Evolutionary conservation across 805 yeast species (phyloP).

Genomic region (Teunomyces funiuensis): DNA sequence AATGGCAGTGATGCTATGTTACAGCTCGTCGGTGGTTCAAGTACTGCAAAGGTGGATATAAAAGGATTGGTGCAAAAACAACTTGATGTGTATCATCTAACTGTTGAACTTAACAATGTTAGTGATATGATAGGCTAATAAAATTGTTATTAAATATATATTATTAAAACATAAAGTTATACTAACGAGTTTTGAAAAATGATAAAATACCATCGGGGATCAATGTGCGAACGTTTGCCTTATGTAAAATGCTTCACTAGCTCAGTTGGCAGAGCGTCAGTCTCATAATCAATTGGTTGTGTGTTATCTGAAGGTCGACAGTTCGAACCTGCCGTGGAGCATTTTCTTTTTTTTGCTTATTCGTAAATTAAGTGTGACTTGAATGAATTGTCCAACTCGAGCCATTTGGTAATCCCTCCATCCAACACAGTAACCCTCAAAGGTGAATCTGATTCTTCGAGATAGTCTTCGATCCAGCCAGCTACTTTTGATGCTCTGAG

Average conservation of each 20-base stretch:
- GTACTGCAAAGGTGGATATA: not conserved
- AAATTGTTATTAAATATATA: not conserved
- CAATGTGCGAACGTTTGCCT: not conserved
- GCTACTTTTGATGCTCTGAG: slow-evolving; percentile 19
- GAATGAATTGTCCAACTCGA: slow-evolving; percentile 12
- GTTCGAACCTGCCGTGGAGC: slow-evolving; percentile 44
- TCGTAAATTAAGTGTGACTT: not conserved
- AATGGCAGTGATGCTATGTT: not conserved
- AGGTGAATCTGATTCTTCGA: slow-evolving; percentile 12
- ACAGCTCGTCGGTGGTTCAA: not conserved
- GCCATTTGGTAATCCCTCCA: slow-evolving; percentile 25
- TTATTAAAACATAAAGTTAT: not conserved
- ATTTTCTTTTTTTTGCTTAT: slow-evolving; percentile 12
- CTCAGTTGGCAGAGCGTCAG: slow-evolving; percentile 18
- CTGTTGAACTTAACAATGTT: slow-evolving; percentile 1
- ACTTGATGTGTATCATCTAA: slow-evolving; percentile 1
- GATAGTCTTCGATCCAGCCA: slow-evolving; percentile 23
- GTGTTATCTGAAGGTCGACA: slow-evolving; percentile 38
- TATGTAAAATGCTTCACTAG: slow-evolving; percentile 15
- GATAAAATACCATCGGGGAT: not conserved
- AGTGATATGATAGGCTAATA: slow-evolving; percentile 3
- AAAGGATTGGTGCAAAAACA: not conserved
- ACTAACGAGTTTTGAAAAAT: not conserved
- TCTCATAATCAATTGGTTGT: slow-evolving; percentile 14
- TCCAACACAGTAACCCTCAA: slow-evolving; percentile 20